Evolutionary conservation across 352 stramenopile species (phyloP).

Genomic region (Pythium insidiosum): DNA sequence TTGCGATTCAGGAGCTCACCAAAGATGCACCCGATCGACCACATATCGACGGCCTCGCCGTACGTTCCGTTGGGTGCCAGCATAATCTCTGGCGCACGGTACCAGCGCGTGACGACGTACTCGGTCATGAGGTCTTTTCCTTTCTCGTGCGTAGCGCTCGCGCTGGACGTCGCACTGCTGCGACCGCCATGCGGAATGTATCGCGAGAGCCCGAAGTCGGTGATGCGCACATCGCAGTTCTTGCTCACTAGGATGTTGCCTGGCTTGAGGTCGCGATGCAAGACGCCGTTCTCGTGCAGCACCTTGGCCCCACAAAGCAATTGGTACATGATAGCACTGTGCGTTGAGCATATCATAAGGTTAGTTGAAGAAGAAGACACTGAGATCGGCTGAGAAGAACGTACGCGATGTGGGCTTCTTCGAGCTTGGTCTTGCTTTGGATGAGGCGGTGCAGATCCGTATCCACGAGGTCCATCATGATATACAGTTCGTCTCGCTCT

Average conservation of each 20-base stretch:
- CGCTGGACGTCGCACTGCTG: conserved; percentile 1
- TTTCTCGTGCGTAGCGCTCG: conserved; percentile 27
- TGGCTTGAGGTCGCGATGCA: conserved; percentile 81
- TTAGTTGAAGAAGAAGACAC: too few relatives aligned
- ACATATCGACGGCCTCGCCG: conserved; percentile 81
- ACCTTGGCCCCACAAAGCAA: conserved; percentile 86
- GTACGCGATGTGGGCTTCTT: conserved; percentile 67
- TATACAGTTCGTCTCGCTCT: conserved; percentile 90
- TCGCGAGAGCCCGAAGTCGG: conserved; percentile 71
- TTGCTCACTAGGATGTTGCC: conserved; percentile 83
- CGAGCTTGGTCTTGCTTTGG: conserved; percentile 82
- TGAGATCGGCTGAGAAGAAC: conserved; percentile 19
- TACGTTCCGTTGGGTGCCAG: conserved; percentile 69
- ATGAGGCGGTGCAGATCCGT: conserved; percentile 89
- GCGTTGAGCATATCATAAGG: too few relatives aligned
- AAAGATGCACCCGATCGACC: conserved; percentile 91
- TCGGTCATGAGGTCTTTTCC: conserved; percentile 72
- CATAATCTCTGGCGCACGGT: conserved; percentile 80
- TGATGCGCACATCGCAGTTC: conserved; percentile 84
- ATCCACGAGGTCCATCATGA: conserved; percentile 94
- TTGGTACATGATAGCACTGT: conserved; percentile 92
- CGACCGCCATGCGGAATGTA: conserved; percentile 43
- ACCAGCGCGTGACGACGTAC: conserved; percentile 84
- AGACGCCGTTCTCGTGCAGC: conserved; percentile 84
- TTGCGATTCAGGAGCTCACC: conserved; percentile 83